Conservation (phyloP, 345 rosid genomes). For the Aquilaria sinensis region DNA sequence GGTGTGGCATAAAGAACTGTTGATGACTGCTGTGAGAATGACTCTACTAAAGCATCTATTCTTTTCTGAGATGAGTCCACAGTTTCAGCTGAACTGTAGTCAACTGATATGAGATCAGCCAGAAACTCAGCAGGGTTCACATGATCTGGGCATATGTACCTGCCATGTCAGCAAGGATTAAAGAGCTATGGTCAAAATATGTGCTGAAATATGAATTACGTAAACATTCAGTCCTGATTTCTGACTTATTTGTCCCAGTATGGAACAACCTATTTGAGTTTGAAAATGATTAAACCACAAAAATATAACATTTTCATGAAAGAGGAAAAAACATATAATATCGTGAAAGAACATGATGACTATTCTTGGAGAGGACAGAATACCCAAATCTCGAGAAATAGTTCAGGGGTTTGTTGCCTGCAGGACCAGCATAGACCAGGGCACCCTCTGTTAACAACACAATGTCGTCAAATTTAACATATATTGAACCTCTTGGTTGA, state of each 20-base stretch:
- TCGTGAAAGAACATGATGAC: too few relatives aligned
- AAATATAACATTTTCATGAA: not conserved
- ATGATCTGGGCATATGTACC: slow-evolving; percentile 80
- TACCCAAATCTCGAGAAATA: slow-evolving; percentile 89
- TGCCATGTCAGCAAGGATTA: slow-evolving; percentile 37
- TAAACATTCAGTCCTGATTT: not conserved
- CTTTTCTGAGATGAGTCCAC: slow-evolving; percentile 75
- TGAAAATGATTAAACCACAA: not conserved
- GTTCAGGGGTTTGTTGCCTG: slow-evolving; percentile 62
- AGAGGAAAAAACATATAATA: too few relatives aligned
- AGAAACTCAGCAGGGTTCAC: slow-evolving; percentile 97
- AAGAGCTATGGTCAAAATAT: not conserved
- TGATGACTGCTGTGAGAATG: slow-evolving; percentile 57
- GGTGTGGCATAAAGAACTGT: slow-evolving; percentile 62
- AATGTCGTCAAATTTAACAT: slow-evolving; percentile 85
- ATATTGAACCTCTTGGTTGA: slow-evolving; percentile 95
- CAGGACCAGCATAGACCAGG: slow-evolving; percentile 90
- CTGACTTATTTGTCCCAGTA: too few relatives aligned
- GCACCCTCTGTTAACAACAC: slow-evolving; percentile 74
- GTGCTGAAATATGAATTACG: not conserved
- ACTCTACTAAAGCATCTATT: slow-evolving; percentile 81
- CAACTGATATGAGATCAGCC: slow-evolving; percentile 95
- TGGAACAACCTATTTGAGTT: too few relatives aligned
- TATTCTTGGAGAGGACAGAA: too few relatives aligned
- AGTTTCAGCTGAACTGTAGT: slow-evolving; percentile 82